Percentiles rank a stretch among this genome's conserved stretches.
Conservation (phyloP, 1,284 basidiomycete genomes). For the Puccinia triticina region DNA sequence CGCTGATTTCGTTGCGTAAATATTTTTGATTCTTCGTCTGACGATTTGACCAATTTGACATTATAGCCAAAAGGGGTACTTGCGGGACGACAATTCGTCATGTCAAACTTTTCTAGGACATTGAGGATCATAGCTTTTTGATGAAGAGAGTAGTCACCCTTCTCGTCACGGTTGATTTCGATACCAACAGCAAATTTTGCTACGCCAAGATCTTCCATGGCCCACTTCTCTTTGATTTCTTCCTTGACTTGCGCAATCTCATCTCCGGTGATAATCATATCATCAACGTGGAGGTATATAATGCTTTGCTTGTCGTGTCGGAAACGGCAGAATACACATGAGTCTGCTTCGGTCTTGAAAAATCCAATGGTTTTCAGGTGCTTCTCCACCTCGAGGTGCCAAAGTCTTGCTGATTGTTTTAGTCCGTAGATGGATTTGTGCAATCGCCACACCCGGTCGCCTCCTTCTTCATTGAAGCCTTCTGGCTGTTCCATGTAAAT, state of each 20-base stretch:
- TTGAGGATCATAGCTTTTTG: not conserved
- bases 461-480: not conserved
- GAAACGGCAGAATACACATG: not conserved
- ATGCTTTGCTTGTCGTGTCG: no score
- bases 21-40: not conserved
- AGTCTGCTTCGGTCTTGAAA: not conserved
- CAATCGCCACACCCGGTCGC: not conserved
- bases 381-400: conserved; percentile 4
- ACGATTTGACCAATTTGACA: not conserved
- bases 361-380: not conserved
- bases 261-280: no score
- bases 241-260: no score
- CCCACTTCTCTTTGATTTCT: no score
- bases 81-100: not conserved
- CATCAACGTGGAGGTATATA: no score
- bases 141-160: not conserved
- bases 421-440: conserved; percentile 20
- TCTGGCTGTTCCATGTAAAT: conserved; percentile 14
- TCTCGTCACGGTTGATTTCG: not conserved
- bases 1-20: not conserved
- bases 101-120: not conserved
- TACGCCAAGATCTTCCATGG: not conserved
- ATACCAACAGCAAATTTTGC: not conserved
- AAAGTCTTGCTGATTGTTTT: not conserved
- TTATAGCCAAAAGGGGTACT: not conserved